Evolutionary conservation across 1,139 yeast genomes (phyloP), one percentile per base, ranked within the genome.

Genomic region (Lodderomyces margitis): DNA sequence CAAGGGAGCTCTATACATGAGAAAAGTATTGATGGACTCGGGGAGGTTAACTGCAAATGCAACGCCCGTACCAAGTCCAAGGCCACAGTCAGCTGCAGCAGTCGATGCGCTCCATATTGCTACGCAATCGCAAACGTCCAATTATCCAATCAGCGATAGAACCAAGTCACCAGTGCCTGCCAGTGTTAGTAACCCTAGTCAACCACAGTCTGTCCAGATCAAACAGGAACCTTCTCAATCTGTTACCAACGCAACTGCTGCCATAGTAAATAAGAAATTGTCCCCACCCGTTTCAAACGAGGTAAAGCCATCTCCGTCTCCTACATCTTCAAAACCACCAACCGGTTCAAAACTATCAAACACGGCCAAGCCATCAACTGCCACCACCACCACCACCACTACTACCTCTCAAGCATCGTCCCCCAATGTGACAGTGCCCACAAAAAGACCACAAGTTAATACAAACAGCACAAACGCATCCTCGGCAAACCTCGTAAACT

Each of bases 1-100:
- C 41, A 61, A 65, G 42, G 66, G 64, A 41, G 74, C 73, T 2
- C 54, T 61, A 28, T 65, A 64, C 47, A 68, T 71, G 68, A 62
- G 64, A 43, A 59, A 64, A 36, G 69, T 65, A 49, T 57, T 71
- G 42, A 55, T 64, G 39, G 70, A 68, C 39, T 69, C 64, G 53
- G 69, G 64, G 2, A 59, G 47, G 36, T 32, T 47, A 38, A 40
- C 51, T 10, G 50, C 44, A 9, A 47, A 44, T 39, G 36, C 50
- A 2, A 49, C 52, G 2, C 52, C 52, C 2, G 45, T 49, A 8
- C 19, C 32, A 8, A 28, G 28, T 23, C 34, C 39, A n/a, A 38
- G 38, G 12, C 24, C 44, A 21, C 17, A 44, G 20, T 19, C 43
- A 24, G 33, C 21, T n/a, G 32, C 48, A n/a, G n/a, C n/a, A n/a